These are phyloP conservation scores for Rosellinia necatrix DNA, from an alignment of 2,329 filamentous ascomycete species.

Conservation along the genomic window DNA sequence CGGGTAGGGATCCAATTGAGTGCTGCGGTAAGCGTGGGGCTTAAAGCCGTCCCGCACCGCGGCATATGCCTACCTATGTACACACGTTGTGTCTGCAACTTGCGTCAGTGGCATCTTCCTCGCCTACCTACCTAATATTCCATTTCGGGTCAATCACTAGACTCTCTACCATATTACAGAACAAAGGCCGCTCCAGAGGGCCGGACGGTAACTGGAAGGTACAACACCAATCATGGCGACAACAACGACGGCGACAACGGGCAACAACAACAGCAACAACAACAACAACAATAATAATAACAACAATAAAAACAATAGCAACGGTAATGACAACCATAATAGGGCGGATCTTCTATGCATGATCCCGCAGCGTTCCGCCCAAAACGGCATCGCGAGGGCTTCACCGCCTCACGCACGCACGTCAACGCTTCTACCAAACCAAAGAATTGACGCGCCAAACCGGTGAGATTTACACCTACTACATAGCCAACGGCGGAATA, in stretches of 20 bases:
- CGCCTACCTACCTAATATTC: background rate
- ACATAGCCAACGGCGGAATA: constrained; percentile 22
- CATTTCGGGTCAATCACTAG: constrained; percentile 3
- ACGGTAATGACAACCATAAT: no score
- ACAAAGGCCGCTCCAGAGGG: background rate
- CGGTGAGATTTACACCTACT: constrained; percentile 20
- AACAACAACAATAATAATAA: no score
- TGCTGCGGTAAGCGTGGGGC: no score
- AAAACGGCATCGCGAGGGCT: constrained; percentile 36
- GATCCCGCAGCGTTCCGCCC: constrained; percentile 33
- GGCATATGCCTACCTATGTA: background rate
- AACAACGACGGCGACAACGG: no score
- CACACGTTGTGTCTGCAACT: background rate
- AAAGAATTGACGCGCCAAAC: no score
- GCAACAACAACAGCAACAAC: no score
- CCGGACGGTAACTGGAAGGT: constrained; percentile 10
- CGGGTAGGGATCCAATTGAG: no score
- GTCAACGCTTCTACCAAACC: constrained; percentile 26
- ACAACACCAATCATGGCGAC: constrained; percentile 20
- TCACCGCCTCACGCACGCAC: constrained; percentile 36
- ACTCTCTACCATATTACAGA: no score
- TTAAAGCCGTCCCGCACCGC: constrained; percentile 32
- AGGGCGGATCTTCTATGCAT: constrained; percentile 34
- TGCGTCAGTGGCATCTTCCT: constrained; percentile 30
- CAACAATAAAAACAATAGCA: no score